phyloP scores from a whole-genome alignment of 495 filamentous ascomycete genomes.

The Neohortaea acidophila region DNA sequence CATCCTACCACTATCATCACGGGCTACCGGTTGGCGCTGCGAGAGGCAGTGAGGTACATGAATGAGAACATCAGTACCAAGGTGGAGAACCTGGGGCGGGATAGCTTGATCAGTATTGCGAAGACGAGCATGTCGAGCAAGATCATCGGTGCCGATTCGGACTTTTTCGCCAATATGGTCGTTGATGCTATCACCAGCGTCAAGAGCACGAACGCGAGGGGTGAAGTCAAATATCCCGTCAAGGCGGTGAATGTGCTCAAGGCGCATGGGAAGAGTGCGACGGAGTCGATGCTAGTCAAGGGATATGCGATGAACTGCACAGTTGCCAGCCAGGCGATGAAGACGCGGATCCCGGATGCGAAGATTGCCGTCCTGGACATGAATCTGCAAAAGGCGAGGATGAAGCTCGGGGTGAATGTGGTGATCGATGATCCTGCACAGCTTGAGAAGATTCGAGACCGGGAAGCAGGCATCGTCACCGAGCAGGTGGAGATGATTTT shows the following conservation, averaged over 20 bases:
- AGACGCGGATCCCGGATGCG: conserved; percentile 77
- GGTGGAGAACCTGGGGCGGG: conserved; percentile 77
- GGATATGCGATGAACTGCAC: conserved; percentile 98
- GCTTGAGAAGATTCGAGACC: conserved; percentile 86
- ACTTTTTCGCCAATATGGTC: conserved; percentile 94
- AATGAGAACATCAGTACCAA: conserved; percentile 91
- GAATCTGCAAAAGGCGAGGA: conserved; percentile 94
- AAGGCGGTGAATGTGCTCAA: conserved; percentile 98
- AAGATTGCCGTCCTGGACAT: conserved; percentile 97
- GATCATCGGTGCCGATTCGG: conserved; percentile 88
- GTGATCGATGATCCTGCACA: conserved; percentile 94
- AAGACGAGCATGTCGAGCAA: conserved; percentile 99
- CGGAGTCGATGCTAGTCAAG: conserved; percentile 82
- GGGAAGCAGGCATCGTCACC: conserved; percentile 82
- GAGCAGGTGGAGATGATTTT: conserved; percentile 95
- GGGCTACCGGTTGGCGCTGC: conserved; percentile 85
- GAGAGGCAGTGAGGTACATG: conserved; percentile 98
- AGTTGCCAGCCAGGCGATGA: conserved; percentile 96
- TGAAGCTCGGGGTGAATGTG: conserved; percentile 98
- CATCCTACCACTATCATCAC: conserved; percentile 99
- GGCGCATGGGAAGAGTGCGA: conserved; percentile 83
- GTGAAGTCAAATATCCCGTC: conserved; percentile 90
- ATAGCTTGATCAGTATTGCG: conserved; percentile 84
- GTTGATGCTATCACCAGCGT: conserved; percentile 95
- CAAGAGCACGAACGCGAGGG: conserved; percentile 76